Evolutionary conservation across 768 basidiomycete genomes (phyloP).

Genomic region (Clathrus columnatus): DNA sequence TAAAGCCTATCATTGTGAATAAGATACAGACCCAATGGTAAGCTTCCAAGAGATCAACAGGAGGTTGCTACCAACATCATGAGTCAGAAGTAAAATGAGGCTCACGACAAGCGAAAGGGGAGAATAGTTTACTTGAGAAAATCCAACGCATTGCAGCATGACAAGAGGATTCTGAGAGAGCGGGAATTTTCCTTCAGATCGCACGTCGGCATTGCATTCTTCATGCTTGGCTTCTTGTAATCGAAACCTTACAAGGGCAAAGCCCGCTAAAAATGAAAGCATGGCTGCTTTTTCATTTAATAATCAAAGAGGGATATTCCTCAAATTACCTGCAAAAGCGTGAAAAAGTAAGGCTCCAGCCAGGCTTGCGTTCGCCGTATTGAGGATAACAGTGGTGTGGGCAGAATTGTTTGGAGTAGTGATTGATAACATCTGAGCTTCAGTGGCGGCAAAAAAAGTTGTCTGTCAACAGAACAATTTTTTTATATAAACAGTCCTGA

Average conservation of each 20-base stretch:
- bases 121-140: neutral
- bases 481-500: neutral
- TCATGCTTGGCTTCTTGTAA: slow-evolving; percentile 44
- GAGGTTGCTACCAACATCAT: slow-evolving; percentile 7
- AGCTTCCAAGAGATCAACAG: slow-evolving; percentile 34
- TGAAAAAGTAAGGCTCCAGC: slow-evolving; percentile 48
- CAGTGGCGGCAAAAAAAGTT: slow-evolving; percentile 54
- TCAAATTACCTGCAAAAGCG: slow-evolving; percentile 36
- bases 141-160: slow-evolving; percentile 13
- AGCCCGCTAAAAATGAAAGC: slow-evolving; percentile 45
- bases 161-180: slow-evolving; percentile 15
- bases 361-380: slow-evolving; percentile 35
- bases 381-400: neutral
- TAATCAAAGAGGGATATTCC: neutral
- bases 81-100: slow-evolving; percentile 15
- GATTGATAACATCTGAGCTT: slow-evolving; percentile 41
- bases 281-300: slow-evolving; percentile 21
- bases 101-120: neutral
- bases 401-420: slow-evolving; percentile 26
- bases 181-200: slow-evolving; percentile 31
- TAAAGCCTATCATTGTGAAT: slow-evolving; percentile 40
- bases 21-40: slow-evolving; percentile 42
- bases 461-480: slow-evolving; percentile 29
- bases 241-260: slow-evolving; percentile 47
- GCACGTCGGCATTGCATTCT: neutral